Evolutionary conservation across 768 basidiomycete genomes (phyloP), one percentile per base, ranked within the genome.

Genomic region (Paxillus ammoniavirescens): DNA sequence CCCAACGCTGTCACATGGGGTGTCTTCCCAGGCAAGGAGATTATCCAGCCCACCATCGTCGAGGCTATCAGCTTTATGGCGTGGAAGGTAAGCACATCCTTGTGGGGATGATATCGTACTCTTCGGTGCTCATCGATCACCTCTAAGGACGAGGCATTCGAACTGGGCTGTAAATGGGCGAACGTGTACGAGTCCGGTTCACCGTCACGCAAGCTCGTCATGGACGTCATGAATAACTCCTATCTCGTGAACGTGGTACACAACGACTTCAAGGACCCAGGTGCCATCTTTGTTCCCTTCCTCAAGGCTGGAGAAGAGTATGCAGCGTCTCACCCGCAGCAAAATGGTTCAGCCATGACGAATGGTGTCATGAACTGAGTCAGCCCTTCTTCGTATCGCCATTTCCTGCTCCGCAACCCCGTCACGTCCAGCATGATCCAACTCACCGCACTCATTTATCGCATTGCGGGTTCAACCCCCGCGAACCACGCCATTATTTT

Each of bases 1-100:
- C 95, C 97, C 26, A 98, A 97, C 62, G 95, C 95, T n/a, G 93
- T 98, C 15, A 98, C 95, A 1, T 98, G 95, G 95, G 95, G 95
- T 58, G 92, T 97, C 8, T 98, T 96, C 80, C 93, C 95, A 5
- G 91, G 92, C 52, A 98, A 98, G 71, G 95, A 97, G 76, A 91
- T 97, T 61, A 75, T 96, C 44, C 93, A 96, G 67, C 95, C 95
- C 18, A 98, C 95, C 17, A 93, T 97, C 56, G 95, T 98, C 18
- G 95, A 98, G 69, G 92, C 94, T 3, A 89, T 96, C 62, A 95
- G 93, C 66, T 97, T 97, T 78, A 95, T 96, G 90, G 94, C 94
- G 14, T 97, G 94, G 94, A 96, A 96, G 83, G 91, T 86, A 48
- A 40, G 78, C 69, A 18, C 47, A 46, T 31, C 8, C 17, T 2